Conservation (phyloP, 495 filamentous ascomycete species). For the Penicillium daleae region DNA sequence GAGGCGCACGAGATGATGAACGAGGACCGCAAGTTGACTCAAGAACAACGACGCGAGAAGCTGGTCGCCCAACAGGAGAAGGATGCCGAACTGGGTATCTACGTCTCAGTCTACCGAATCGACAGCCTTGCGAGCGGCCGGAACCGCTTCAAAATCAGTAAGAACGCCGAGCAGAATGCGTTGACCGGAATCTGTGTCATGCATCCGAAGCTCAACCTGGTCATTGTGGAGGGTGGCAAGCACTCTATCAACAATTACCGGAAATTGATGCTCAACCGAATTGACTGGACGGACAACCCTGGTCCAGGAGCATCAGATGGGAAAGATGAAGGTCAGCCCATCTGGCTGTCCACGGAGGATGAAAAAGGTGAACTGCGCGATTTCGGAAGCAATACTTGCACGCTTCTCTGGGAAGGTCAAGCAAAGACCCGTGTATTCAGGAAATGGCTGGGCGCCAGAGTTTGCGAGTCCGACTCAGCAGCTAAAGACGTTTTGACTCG, state of each 20-base stretch:
- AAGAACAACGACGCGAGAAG: slow-evolving; percentile 89
- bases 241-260: slow-evolving; percentile 80
- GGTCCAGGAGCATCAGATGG: slow-evolving; percentile 65
- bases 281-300: slow-evolving; percentile 91
- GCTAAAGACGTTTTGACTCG: slow-evolving; percentile 79
- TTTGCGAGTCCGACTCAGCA: slow-evolving; percentile 86
- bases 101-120: slow-evolving; percentile 84
- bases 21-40: slow-evolving; percentile 86
- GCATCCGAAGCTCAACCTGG: slow-evolving; percentile 81
- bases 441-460: slow-evolving; percentile 76
- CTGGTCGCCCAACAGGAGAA: slow-evolving; percentile 79
- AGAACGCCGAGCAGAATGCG: slow-evolving; percentile 85
- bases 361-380: slow-evolving; percentile 81
- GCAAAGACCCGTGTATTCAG: slow-evolving; percentile 75
- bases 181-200: slow-evolving; percentile 88
- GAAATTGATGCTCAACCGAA: slow-evolving; percentile 88
- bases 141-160: slow-evolving; percentile 89
- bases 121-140: slow-evolving; percentile 84
- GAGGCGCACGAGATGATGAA: slow-evolving; percentile 77
- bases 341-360: slow-evolving; percentile 78
- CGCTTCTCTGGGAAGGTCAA: slow-evolving; percentile 86
- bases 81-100: slow-evolving; percentile 83
- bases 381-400: slow-evolving; percentile 76
- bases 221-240: slow-evolving; percentile 89
- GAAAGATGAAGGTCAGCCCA: slow-evolving; percentile 61